Evolutionary conservation across 176 grass and related monocot species (phyloP).

Genomic region (Ananas comosus): DNA sequence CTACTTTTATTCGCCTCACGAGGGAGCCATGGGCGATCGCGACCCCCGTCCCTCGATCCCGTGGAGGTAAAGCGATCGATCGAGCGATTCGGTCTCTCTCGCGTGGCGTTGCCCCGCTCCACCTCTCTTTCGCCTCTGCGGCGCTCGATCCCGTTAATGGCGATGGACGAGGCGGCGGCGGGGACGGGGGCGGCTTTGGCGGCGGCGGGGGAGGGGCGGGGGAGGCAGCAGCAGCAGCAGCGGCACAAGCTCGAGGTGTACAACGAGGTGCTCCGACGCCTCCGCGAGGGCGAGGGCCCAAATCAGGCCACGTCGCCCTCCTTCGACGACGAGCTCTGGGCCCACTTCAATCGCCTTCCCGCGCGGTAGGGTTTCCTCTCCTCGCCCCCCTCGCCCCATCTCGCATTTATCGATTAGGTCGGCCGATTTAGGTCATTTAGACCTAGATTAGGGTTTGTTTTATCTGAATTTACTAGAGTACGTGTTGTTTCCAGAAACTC

Average conservation of each 20-base stretch:
- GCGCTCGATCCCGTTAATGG: neutral
- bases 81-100: neutral
- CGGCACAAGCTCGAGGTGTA: conserved; percentile 40
- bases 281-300: conserved; percentile 28
- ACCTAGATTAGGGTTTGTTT: neutral
- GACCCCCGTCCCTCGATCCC: neutral
- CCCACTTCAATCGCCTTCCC: conserved; percentile 71
- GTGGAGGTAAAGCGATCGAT: neutral
- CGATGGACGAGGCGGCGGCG: conserved; percentile 23
- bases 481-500: no score
- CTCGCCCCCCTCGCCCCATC: neutral
- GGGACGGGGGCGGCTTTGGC: conserved; percentile 27
- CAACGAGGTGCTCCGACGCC: conserved; percentile 45
- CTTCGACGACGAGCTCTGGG: conserved; percentile 64
- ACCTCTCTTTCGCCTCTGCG: neutral
- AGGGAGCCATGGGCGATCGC: neutral
- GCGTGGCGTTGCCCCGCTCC: neutral
- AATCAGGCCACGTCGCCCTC: conserved; percentile 36
- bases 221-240: conserved; percentile 28
- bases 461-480: no score
- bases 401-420: neutral
- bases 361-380: conserved; percentile 35
- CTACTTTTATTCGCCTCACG: neutral
- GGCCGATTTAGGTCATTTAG: neutral
- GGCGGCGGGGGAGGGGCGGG: neutral